Evolutionary conservation across 352 stramenopile species (phyloP).

Genomic region (Poterioochromonas sp.): DNA sequence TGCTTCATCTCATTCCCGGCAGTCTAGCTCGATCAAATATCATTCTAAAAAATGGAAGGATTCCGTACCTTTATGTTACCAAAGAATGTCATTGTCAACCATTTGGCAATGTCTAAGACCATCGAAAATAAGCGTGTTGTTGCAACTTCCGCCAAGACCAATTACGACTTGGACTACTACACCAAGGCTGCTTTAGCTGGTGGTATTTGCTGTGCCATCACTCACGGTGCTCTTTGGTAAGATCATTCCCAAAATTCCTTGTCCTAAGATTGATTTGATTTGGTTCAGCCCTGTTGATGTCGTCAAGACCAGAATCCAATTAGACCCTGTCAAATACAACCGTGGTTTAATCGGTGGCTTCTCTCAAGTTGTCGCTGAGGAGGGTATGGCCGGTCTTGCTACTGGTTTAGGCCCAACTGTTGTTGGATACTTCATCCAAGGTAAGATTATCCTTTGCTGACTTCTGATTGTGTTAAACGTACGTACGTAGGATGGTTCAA

Average conservation of each 20-base stretch:
- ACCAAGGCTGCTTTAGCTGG: constrained; percentile 54
- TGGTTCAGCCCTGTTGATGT: constrained; percentile 62
- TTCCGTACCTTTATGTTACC: constrained; percentile 15
- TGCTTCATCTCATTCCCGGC: too few relatives aligned
- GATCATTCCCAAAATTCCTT: not conserved
- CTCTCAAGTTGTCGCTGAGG: constrained; percentile 54
- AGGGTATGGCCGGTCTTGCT: constrained; percentile 60
- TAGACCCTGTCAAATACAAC: constrained; percentile 68
- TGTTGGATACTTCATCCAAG: constrained; percentile 68
- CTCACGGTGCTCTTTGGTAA: constrained; percentile 53
- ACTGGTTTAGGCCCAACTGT: constrained; percentile 65
- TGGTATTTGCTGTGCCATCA: constrained; percentile 72
- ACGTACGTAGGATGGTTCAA: constrained; percentile 57
- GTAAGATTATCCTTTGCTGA: too few relatives aligned
- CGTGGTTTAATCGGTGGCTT: constrained; percentile 63
- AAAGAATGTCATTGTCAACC: not conserved
- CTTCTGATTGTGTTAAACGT: not conserved
- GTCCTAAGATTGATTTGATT: not conserved
- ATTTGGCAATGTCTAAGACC: not conserved
- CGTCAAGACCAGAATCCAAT: constrained; percentile 66
- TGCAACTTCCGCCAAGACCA: constrained; percentile 38
- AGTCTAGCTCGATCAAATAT: too few relatives aligned
- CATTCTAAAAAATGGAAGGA: constrained; percentile 16
- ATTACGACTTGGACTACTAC: constrained; percentile 59
- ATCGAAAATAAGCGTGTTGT: constrained; percentile 8